A percentile compares a stretch with the other conserved stretches of the same genome.
phyloP scores from a whole-genome alignment of 768 basidiomycete genomes.

The Clitopilus hobsonii region DNA sequence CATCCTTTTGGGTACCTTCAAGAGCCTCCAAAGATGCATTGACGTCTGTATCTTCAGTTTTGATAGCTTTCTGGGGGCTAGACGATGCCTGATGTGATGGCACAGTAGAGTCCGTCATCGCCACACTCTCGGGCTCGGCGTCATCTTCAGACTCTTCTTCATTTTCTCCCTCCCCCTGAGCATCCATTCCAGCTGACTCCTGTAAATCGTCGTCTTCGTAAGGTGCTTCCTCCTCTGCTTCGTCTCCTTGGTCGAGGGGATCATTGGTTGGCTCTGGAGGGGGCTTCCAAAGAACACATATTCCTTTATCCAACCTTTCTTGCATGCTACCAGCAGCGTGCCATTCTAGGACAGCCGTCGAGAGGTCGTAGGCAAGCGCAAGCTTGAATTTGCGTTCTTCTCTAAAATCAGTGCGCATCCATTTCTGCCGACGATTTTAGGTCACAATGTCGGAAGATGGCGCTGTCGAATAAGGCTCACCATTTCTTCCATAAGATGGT shows the following conservation, averaged over 20 bases:
- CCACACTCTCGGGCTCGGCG: conserved; percentile 61
- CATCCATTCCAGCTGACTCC: neutral
- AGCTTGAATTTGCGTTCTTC: conserved; percentile 95
- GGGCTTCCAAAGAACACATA: conserved; percentile 62
- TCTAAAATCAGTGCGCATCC: conserved; percentile 94
- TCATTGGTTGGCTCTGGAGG: conserved; percentile 31
- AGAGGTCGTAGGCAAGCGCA: conserved; percentile 76
- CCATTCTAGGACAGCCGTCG: conserved; percentile 84
- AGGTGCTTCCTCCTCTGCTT: conserved; percentile 20
- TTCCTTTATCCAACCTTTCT: conserved; percentile 61
- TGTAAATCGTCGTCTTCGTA: neutral
- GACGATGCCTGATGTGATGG: neutral
- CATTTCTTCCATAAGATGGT: conserved; percentile 96
- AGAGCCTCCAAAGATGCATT: neutral
- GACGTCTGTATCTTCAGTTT: neutral
- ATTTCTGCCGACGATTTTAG: conserved; percentile 56
- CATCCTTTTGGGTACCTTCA: neutral
- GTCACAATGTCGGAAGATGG: neutral
- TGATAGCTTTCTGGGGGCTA: neutral
- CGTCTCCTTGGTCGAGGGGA: conserved; percentile 13
- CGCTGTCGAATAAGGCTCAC: conserved; percentile 33
- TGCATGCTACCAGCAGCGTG: conserved; percentile 65
- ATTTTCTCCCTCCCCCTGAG: conserved; percentile 19
- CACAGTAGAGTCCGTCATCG: conserved; percentile 18
- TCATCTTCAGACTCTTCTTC: conserved; percentile 70